Evolutionary conservation across 352 stramenopile species (phyloP), one percentile per base, ranked within the genome.

Genomic region (Pythium rhizo-oryzae): DNA sequence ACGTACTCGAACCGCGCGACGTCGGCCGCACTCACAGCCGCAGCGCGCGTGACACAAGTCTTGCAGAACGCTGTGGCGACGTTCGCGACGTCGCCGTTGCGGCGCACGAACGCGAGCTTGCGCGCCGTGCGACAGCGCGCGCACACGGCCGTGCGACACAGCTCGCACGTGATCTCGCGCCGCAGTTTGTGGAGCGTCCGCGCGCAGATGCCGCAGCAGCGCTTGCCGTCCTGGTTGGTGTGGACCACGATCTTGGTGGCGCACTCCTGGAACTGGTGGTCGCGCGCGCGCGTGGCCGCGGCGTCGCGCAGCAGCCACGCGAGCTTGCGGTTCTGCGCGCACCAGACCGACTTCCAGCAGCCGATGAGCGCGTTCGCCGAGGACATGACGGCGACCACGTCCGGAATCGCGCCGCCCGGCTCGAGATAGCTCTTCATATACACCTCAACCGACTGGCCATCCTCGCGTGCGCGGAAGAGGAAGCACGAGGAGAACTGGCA

Each of bases 401-500:
- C 44, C 3, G 52, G 44, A 8, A 73, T 41, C 16, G 35, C 69
- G 68, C 68, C 50, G 52, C 74, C 30, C 50, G 73, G 46, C 65
- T 87, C 77, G 35, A 85, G 75, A 41, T 74, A 78, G 19, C 70
- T 75, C 19, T 72, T 75, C 51, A 83, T 74, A 47, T 82, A 87
- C 46, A 81, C 81, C 23, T 89, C 81, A 5, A 89, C 78, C 0
- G 55, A 75, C 0, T 55, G 58, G 3, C 13, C 5, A 0, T 74
- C 47, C 1, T 62, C 59, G 25, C 75, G 71, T 46, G 85, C 71
- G 6, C 68, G 67, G 59, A 79, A 87, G 35, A 87, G 47, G 4
- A 74, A 70, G 47, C 74, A 82, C 28, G 76, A 71, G 9, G 77
- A 87, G 52, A 86, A 71, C 25, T 82, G 77, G n/a, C 73, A 75